Base-by-base conservation (phyloP, 345 rosid genomes). In the Gynandropsis gynandra region DNA sequence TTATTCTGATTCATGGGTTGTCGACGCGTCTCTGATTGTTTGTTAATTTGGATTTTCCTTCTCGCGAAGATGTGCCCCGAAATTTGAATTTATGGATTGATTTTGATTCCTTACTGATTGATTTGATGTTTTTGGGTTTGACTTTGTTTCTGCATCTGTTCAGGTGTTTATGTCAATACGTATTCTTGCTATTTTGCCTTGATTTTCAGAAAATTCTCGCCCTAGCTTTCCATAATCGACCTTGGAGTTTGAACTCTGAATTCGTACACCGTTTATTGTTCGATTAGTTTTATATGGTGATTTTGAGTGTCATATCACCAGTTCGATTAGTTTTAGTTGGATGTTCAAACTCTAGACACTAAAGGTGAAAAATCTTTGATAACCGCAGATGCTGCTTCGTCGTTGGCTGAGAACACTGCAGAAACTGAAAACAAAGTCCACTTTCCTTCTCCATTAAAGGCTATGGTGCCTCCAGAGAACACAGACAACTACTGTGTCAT, bases 401-500 rank as follows among this genome's bases (percentile, higher is more conserved):
- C 78, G 10, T 70, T 59, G 17, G 48, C 67, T 33, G 82, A 76
- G 51, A 68, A 48, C 35, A 38, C 47, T 0, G 29, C 64, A 10
- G 94, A 77, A 47, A 74, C 69, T 42, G 73, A 64, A 8, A 68
- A 67, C 49, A 53, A 35, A 10, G 68, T 70, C 64, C 74, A 63
- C 42, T 60, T 72, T 56, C 75, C 87, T 27, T 72, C 89, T 45
- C 89, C 90, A 11, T 44, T 78, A 66, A 59, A 56, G 57, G 90
- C 77, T 47, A 44, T 71, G 58, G 55, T 69, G 54, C 85, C 87
- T 6, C 44, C 67, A 10, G 87, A 79, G 45, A 79, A 71, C 60
- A 50, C 76, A 4, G 95, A 85, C 69, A 76, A 68, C 24, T 75
- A 70, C 56, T 81, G 76, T 42, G 47, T 81, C 19, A 85, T 83